Conservation (phyloP, 345 rosid genomes). For the Pistacia vera region DNA sequence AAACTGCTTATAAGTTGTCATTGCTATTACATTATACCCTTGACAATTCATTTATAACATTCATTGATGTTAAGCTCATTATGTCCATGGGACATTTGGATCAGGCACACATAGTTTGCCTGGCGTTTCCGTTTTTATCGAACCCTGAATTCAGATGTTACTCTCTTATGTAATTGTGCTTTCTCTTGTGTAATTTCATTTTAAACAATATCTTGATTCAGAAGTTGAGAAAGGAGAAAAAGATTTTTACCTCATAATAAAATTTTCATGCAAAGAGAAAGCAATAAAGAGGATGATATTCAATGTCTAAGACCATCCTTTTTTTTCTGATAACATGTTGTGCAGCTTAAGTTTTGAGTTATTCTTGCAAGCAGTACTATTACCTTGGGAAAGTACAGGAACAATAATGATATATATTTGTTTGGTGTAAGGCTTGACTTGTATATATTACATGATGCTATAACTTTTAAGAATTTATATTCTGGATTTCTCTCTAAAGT, state of each 20-base stretch:
- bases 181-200: background rate
- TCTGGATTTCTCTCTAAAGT: background rate
- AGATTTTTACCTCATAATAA: background rate
- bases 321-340: constrained; percentile 1
- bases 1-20: background rate
- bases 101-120: background rate
- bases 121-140: background rate
- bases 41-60: background rate
- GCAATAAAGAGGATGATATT: background rate
- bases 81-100: background rate
- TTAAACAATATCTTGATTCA: background rate
- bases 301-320: constrained; percentile 1
- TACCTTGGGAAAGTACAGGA: background rate
- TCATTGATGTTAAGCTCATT: background rate
- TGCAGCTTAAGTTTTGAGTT: background rate
- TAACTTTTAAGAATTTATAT: background rate
- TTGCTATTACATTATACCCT: background rate
- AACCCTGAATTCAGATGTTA: background rate
- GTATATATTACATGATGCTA: background rate
- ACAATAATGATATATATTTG: background rate
- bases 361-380: background rate
- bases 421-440: background rate
- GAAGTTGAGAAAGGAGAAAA: background rate
- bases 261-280: background rate
- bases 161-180: background rate